phyloP scores from a whole-genome alignment of 768 basidiomycete genomes.

The Chalciporus piperatus region DNA sequence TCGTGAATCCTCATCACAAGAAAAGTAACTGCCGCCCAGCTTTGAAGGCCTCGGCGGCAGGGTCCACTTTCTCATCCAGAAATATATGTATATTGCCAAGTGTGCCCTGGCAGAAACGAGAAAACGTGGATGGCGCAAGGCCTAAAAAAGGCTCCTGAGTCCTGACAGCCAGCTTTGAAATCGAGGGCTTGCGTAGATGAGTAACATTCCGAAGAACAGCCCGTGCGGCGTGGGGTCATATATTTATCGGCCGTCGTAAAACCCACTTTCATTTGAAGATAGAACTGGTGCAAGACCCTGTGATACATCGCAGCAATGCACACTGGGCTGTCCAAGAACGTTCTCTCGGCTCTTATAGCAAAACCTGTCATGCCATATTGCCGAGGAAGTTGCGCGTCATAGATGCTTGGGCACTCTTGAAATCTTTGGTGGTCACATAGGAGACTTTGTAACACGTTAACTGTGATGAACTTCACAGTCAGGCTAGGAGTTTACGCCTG shows the following conservation, averaged over 20 bases:
- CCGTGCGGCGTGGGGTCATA: neutral
- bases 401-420: neutral
- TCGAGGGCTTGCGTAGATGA: neutral
- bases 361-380: neutral
- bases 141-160: neutral
- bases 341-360: neutral
- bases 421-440: constrained; percentile 2
- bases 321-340: neutral
- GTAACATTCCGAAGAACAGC: neutral
- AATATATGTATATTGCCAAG: constrained; percentile 8
- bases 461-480: too few relatives aligned
- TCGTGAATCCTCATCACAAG: constrained; percentile 3
- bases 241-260: neutral
- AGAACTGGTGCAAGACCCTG: neutral
- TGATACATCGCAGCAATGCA: neutral
- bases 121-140: neutral
- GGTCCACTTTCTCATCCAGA: constrained; percentile 15
- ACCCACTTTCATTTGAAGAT: neutral
- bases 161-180: neutral
- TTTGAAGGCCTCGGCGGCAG: neutral
- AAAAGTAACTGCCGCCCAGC: constrained; percentile 4
- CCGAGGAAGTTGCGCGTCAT: constrained; percentile 6
- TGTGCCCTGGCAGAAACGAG: neutral
- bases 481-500: constrained; percentile 9
- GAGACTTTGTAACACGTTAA: neutral